Evolutionary conservation across 208 protist genomes (phyloP).

Genomic region (Phytomonas francai): DNA sequence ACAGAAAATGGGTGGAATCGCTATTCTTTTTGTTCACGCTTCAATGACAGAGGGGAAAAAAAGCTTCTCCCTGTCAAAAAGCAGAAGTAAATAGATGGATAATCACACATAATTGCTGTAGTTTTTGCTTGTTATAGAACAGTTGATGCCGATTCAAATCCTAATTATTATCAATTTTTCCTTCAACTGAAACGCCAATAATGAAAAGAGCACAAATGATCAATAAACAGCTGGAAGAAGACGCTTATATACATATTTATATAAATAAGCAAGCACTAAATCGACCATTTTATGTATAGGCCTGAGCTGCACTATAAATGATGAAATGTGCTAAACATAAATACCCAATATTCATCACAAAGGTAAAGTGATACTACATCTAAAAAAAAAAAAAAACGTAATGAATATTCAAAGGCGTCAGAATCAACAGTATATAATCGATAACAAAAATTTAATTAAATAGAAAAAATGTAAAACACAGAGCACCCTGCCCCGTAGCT

Average conservation of each 20-base stretch:
- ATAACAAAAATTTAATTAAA: constrained; percentile 9
- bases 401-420: constrained; percentile 1
- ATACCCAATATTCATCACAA: constrained; percentile 6
- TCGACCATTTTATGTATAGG: constrained; percentile 1
- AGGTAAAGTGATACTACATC: constrained; percentile 5
- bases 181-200: constrained; percentile 6
- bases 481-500: neutral
- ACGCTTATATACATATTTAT: constrained; percentile 1
- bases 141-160: neutral
- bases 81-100: neutral
- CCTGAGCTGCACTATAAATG: neutral
- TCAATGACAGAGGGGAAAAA: neutral
- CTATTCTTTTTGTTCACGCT: neutral
- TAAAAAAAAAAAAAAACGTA: constrained; percentile 5
- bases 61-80: constrained; percentile 3
- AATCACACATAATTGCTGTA: neutral
- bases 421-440: constrained; percentile 2
- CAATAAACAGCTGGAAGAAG: constrained; percentile 6
- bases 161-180: neutral
- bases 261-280: neutral
- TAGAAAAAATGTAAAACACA: constrained; percentile 3
- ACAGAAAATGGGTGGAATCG: neutral
- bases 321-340: constrained; percentile 7
- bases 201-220: constrained; percentile 6
- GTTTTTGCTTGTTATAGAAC: neutral